Base-by-base conservation (phyloP, 768 basidiomycete genomes). In the Pisolithus albus region DNA sequence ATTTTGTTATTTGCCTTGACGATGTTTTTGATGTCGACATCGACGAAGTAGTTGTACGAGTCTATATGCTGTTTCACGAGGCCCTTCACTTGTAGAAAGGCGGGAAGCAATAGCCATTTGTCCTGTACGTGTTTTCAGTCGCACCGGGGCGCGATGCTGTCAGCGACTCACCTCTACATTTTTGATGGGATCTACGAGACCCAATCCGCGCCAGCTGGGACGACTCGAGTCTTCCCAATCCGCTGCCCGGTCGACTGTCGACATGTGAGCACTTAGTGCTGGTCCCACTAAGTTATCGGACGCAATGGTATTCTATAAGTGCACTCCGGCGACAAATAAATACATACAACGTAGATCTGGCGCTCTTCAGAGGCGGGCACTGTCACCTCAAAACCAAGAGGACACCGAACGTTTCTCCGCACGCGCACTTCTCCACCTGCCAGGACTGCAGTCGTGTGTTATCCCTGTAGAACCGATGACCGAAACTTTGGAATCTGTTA, bases 41-140 rank as follows among this genome's bases (percentile, higher is more conserved):
- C 90, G 64, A 97, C 92, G 64, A 99, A 98, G 69, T 95, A 94
- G 73, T 97, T 97, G 82, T 92, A 98, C 7, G 92, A 96, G 68
- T 97, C 96, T 59, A 97, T 89, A 65, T 99, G 96, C 65, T 98
- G 96, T 73, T 98, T 98, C 55, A 99, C 96, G 13, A 99, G 84
- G 53, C 96, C 96, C 63, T 99, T 99, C 55, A 96, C 91, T 70
- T 94, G 88, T 47, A 99, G 76, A 63, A 98, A 99, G 9, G 94
- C 95, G 2, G 96, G 96, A 2, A 99, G 74, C 9, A 99, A 74
- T 18, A 96, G 81, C 96, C 96, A 99, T 83, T 99, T 99, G 66
- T 99, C 96, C 94, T 96, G 59, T 41, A 30, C 13, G 46, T 24
- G 7, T 13, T 9, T 47, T 54, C 50, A 47, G 34, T 23, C 6